Evolutionary conservation across 495 filamentous ascomycete genomes (phyloP), one percentile per base, ranked within the genome.

Genomic region (Penicillium flavigenum): DNA sequence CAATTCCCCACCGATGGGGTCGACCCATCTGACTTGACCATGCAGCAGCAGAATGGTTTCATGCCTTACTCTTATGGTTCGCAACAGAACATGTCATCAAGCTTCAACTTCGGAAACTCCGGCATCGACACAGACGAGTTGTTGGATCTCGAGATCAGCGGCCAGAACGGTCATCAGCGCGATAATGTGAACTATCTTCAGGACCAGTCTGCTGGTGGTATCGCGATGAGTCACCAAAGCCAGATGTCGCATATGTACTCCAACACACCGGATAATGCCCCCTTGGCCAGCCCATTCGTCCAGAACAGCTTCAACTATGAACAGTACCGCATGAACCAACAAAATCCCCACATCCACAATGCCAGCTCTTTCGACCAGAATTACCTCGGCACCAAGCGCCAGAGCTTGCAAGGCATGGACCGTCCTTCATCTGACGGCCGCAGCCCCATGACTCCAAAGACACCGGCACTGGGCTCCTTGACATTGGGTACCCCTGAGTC

Each of bases 251-350:
- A 89, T 32, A 77, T 86, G 54, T 96, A 85, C 70, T 96, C 92
- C 27, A 87, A 87, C 62, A 96, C 91, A 3, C 92, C 91, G 8
- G 92, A 96, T 46, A 89, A 89, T 22, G 86, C 88, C 45, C 91
- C 91, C 5, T 92, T 95, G 58, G 86, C 90, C 62, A 95, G 90
- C 64, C 92, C 92, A 0, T 96, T 92, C 61, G 80, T 87, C 26
- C 83, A 90, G 47, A 75, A 72, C 57, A 86, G 82, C 63, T 93
- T 91, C 73, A 73, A 85, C 66, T 88, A 87, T 55, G 78, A 82
- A 12, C 88, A 90, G 59, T 90, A 87, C 66, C 75, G 76, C 17
- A 83, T 89, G 76, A 79, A 79, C 57, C 79, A 80, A 41, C 85
- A 81, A 50, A 73, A 79, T 54, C 77, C 55, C 75, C 84, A 67